Percentiles rank a stretch among this genome's conserved stretches.
These are phyloP conservation scores for Aspergillus sp. DNA, from an alignment of 2,329 filamentous ascomycete species.

Conservation along the genomic window DNA sequence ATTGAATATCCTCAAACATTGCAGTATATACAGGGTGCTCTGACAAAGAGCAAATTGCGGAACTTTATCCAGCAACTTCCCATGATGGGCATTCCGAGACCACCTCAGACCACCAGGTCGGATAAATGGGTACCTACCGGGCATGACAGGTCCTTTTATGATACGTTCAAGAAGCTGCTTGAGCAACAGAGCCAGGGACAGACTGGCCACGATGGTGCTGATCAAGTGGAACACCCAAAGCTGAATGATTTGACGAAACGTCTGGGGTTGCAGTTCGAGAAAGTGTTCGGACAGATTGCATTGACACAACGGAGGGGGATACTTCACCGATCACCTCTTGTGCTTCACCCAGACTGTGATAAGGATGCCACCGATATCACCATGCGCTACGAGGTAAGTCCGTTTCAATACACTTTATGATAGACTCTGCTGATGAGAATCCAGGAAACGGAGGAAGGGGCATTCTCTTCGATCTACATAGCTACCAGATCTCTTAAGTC, in stretches of 20 bases:
- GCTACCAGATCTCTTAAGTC: slow-evolving; percentile 28
- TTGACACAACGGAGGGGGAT: slow-evolving; percentile 66
- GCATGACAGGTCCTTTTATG: slow-evolving; percentile 38
- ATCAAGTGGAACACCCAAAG: slow-evolving; percentile 52
- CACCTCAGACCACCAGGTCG: slow-evolving; percentile 33
- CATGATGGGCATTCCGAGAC: slow-evolving; percentile 26
- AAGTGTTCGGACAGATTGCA: slow-evolving; percentile 63
- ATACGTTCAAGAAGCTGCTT: slow-evolving; percentile 48
- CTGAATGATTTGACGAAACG: slow-evolving; percentile 61
- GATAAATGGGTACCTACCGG: slow-evolving; percentile 37
- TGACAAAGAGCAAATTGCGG: slow-evolving; percentile 62
- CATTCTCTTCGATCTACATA: slow-evolving; percentile 28
- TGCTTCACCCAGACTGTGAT: slow-evolving; percentile 40
- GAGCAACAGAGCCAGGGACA: slow-evolving; percentile 45
- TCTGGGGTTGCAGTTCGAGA: slow-evolving; percentile 54
- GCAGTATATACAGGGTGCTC: slow-evolving; percentile 68
- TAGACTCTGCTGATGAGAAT: background rate
- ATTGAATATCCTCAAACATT: slow-evolving; percentile 70
- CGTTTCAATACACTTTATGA: background rate
- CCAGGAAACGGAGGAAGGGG: slow-evolving; percentile 19
- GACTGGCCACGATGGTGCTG: slow-evolving; percentile 42
- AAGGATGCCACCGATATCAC: slow-evolving; percentile 49
- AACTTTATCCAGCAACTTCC: slow-evolving; percentile 47
- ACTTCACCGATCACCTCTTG: slow-evolving; percentile 55
- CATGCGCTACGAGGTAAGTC: slow-evolving; percentile 50